Conservation (phyloP, 768 basidiomycete genomes). For the Tulasnella calospora region DNA sequence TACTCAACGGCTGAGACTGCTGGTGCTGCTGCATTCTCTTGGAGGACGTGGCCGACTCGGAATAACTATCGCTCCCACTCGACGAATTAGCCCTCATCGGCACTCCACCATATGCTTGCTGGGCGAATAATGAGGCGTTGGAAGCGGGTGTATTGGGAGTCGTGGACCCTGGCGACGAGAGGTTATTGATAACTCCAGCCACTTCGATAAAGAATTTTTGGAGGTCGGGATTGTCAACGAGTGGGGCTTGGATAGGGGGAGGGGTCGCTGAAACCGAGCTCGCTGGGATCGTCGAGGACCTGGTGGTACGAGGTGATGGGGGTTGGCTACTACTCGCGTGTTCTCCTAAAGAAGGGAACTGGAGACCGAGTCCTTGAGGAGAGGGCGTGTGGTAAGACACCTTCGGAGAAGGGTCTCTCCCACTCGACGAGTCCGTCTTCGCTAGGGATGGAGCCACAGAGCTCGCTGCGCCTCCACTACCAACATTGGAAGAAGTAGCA, state of each 20-base stretch:
- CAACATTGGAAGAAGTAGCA: not conserved
- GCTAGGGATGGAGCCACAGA: not conserved
- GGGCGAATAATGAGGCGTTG: not conserved
- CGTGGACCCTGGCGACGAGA: not conserved
- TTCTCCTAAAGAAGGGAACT: not conserved
- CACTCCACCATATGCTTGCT: not conserved
- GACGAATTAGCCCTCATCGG: not conserved
- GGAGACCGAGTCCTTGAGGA: not conserved
- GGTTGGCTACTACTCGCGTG: not conserved
- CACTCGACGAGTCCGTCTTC: not conserved
- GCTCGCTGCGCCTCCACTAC: not conserved
- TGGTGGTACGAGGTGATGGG: not conserved
- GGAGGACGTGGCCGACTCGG: not conserved
- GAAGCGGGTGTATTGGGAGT: not conserved
- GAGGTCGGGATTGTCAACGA: conserved; percentile 15
- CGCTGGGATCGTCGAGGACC: not conserved
- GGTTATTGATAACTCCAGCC: conserved; percentile 15
- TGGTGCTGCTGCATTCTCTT: not conserved
- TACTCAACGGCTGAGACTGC: not conserved
- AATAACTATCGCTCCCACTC: not conserved
- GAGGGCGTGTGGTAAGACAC: not conserved
- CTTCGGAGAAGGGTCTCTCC: not conserved
- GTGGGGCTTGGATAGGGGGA: conserved; percentile 7
- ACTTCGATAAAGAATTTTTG: conserved; percentile 26
- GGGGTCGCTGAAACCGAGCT: not conserved